Evolutionary conservation across 192 early-diverging fungal genomes (phyloP), one percentile per base, ranked within the genome.

Genomic region (Coemansia sp.): DNA sequence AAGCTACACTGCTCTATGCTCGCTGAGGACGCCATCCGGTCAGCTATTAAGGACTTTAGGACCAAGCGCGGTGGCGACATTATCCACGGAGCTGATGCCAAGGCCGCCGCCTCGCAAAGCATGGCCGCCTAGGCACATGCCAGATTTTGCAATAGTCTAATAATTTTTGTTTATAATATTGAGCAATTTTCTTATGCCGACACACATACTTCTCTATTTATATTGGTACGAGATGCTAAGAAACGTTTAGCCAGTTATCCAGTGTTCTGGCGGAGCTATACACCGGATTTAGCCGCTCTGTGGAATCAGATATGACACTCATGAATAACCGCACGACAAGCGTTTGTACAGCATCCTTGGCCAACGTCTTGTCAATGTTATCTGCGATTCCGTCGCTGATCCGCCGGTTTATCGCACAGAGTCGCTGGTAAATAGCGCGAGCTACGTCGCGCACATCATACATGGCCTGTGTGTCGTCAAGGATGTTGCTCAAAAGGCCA

Each of bases 1-100:
- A 99, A 99, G 84, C 86, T 98, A 32, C 97, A 98, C 84, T 98
- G 97, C 84, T 97, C 95, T 10, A 98, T 99, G 97, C 89, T 99
- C 37, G 97, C 97, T 39, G 97, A 99, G 77, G 97, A 99, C 78
- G 97, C 97, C 57, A 99, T 99, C 85, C 97, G 97, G 85, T 93
- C 92, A 26, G 97, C 97, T n/a, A 94, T 99, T 64, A 95, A 92
- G 74, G 96, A 99, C 84, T 99, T 94, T 83, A 86, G 96, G 74
- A 89, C 82, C 52, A 98, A 98, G 85, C 88, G 92, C 23, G 76
- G 73, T 23, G 85, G 82, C 42, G 64, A 69, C 17, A 16, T 79
- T 37, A n/a, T 76, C 55, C 44, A 75, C 47, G 47, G 62, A 58
- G 47, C 21, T 2, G 47, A 28, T 38, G 71, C 72, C 6, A 62